Percentiles rank a stretch among this genome's conserved stretches.
Evolutionary conservation across 345 rosid genomes (phyloP).

Genomic region (Laguncularia racemosa): DNA sequence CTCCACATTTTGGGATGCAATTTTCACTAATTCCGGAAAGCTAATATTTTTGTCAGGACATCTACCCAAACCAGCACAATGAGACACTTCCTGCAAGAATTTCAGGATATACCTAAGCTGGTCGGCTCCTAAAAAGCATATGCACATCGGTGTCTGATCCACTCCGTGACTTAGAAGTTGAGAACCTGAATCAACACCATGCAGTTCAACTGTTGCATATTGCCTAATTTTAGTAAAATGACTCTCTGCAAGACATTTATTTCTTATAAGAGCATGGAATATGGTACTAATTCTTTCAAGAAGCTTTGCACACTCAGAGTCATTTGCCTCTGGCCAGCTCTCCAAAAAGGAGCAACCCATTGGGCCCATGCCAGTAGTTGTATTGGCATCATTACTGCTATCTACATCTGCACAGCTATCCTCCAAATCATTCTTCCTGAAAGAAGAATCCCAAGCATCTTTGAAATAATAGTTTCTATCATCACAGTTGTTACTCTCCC

Average conservation of each 20-base stretch:
- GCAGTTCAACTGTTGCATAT: conserved; percentile 69
- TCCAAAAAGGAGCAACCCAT: conserved; percentile 28
- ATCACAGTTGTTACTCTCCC: conserved; percentile 18
- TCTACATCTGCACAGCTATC: conserved; percentile 22
- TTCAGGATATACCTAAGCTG: conserved; percentile 77
- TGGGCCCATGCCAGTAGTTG: conserved; percentile 8
- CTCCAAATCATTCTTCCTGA: conserved; percentile 42
- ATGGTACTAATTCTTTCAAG: conserved; percentile 58
- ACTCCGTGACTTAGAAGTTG: conserved; percentile 52
- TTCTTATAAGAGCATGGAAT: conserved; percentile 64
- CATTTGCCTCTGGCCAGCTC: conserved; percentile 72
- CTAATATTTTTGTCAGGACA: conserved; percentile 46
- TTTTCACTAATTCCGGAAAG: conserved; percentile 34
- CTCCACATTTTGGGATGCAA: conserved; percentile 24
- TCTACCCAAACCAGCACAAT: conserved; percentile 66
- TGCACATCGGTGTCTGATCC: conserved; percentile 63
- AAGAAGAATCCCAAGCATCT: conserved; percentile 82
- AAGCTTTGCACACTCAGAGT: conserved; percentile 68
- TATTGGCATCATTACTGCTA: conserved; percentile 28
- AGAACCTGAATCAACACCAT: conserved; percentile 53
- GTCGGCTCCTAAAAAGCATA: conserved; percentile 73
- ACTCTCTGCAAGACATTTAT: conserved; percentile 72
- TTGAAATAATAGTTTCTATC: conserved; percentile 52
- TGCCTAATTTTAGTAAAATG: conserved; percentile 76
- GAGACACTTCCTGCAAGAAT: conserved; percentile 80